A percentile compares a stretch with the other conserved stretches of the same genome.
These are phyloP conservation scores for Ulmus americana DNA, from an alignment of 331 rosid genomes.

Conservation along the genomic window DNA sequence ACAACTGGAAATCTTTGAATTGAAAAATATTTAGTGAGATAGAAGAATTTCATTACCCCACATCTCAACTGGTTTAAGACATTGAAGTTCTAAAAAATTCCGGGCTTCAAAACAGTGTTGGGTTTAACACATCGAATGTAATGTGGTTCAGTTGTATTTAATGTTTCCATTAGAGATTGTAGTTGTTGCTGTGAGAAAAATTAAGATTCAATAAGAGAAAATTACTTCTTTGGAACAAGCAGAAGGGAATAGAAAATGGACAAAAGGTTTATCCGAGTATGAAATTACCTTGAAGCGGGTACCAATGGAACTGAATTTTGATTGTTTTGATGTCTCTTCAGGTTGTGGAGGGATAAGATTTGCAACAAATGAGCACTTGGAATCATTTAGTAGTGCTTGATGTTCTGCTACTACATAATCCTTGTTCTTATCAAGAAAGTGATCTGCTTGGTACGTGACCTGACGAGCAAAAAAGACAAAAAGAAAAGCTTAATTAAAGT, in stretches of 20 bases:
- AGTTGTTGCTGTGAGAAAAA: slow-evolving; percentile 64
- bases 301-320: slow-evolving; percentile 80
- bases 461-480: slow-evolving; percentile 29
- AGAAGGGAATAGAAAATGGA: slow-evolving; percentile 8
- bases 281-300: slow-evolving; percentile 60
- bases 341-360: slow-evolving; percentile 72
- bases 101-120: slow-evolving; percentile 75
- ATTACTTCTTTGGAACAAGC: slow-evolving; percentile 15
- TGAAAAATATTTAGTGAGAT: slow-evolving; percentile 5
- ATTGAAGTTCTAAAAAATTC: slow-evolving; percentile 69
- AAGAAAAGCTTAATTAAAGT: slow-evolving; percentile 7
- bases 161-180: slow-evolving; percentile 75
- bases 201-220: slow-evolving; percentile 21
- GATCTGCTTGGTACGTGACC: slow-evolving; percentile 78
- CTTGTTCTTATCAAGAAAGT: slow-evolving; percentile 74
- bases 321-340: slow-evolving; percentile 74
- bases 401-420: slow-evolving; percentile 89
- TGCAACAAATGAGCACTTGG: slow-evolving; percentile 60
- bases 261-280: slow-evolving; percentile 1
- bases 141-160: slow-evolving; percentile 80
- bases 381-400: slow-evolving; percentile 63
- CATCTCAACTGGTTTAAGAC: slow-evolving; percentile 79
- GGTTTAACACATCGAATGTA: slow-evolving; percentile 90
- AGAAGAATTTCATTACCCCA: slow-evolving; percentile 47
- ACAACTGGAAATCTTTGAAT: slow-evolving; percentile 5